Evolutionary conservation across 2,329 filamentous ascomycete genomes (phyloP), one percentile per base, ranked within the genome.

Genomic region (Emericellopsis atlantica): DNA sequence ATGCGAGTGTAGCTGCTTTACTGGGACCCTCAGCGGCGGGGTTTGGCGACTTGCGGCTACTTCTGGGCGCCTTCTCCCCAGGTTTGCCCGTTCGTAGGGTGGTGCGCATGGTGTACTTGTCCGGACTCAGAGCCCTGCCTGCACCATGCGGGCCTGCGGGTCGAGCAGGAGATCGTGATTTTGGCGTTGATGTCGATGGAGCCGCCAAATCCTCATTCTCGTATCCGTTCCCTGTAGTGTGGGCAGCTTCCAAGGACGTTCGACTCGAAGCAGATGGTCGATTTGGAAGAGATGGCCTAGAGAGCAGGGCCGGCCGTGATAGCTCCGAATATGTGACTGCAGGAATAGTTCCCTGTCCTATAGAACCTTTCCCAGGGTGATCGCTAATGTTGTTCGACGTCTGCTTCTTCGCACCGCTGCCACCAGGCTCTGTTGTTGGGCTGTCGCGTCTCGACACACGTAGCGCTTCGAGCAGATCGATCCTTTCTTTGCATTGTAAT

Each of bases 401-500:
- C 36, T 39, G 48, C 23, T 32, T 41, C 36, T 24, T 48, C 7
- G 43, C 32, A n/a, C 42, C 21, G 12, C 12, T 29, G 26, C 12
- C 26, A 29, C 26, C 21, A 31, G 22, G 6, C 14, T 41, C 9
- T 43, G 15, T 11, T 9, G 39, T 35, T 29, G 43, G 36, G 33
- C 51, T 46, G 46, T 55, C 71, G 44, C 69, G 58, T 43, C 76
- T 66, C n/a, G 76, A 80, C 47, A 83, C 68, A 45, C 80, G 76
- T 43, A 96, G 65, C 6, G 89, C 83, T 55, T 92, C 83, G 6
- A 96, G 70, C 29, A 96, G 68, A 56, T 95, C 87, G 39, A 95
- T 86, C 38, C 89, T 76, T 61, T 96, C 90, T 59, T 92, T 90
- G 61, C 89, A 95, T 61, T 95, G 90, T 46, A 89, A 58, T 56